Evolutionary conservation across 768 basidiomycete species (phyloP), one percentile per base, ranked within the genome.

Genomic region (Naematelia aurantialba): DNA sequence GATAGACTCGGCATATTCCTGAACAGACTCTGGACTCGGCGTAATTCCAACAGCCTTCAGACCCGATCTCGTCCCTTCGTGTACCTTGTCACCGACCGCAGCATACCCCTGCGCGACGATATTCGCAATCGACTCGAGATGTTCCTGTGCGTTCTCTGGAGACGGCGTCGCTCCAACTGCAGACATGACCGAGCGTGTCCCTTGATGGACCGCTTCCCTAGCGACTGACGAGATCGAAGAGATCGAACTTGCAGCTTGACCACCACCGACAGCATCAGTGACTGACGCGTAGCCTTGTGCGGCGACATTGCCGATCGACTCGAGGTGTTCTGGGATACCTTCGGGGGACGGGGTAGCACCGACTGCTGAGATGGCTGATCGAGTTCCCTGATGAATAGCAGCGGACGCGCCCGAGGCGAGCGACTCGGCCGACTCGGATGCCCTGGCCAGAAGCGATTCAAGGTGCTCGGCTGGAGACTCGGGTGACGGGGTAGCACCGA

Each of bases 101-200:
- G 70, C 67, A 26, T 59, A 70, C 21, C 57, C 63, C 2, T 60
- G 55, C 13, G 59, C 59, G 1, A 61, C 62, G 25, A 52, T 56
- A 24, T 46, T 55, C 19, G 54, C 62, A 26, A 63, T 56, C 5
- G 72, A 70, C 53, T 64, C 67, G 45, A 60, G 61, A 29, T 71
- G 59, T 55, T 72, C 72, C 31, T 53, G 45, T 8, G 62, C 45
- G 19, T 47, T 50, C 45, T 74, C 70, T 2, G 72, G 66, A 0
- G 66, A 62, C 25, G 72, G 72, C 11, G 68, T 69, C n/a, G 51
- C 66, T 10, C 72, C 72, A 4, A 55, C 72, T 0, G 72, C 72
- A 13, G 56, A 45, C 30, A 68, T 62, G 34, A 53, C 68, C 17
- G 67, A 67, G 17, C 70, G 59, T 10, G 70, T 69, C 3, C 56